Conservation (phyloP, 2,329 filamentous ascomycete species). For the Xylariomycetidae sp. region DNA sequence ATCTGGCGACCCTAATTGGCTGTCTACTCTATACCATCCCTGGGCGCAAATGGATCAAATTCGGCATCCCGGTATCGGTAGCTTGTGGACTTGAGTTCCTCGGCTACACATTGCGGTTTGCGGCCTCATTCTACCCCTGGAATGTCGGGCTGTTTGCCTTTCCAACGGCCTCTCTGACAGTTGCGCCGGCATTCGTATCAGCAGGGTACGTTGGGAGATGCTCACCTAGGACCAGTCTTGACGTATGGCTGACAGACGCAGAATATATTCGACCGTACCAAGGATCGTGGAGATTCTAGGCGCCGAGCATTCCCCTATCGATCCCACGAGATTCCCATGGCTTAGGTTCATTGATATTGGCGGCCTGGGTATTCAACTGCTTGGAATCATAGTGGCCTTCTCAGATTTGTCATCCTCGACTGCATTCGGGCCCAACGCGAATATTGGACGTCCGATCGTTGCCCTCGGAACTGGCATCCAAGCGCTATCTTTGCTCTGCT, state of each 20-base stretch:
- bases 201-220: constrained; percentile 14
- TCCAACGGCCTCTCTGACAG: constrained; percentile 17
- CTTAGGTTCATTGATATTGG: constrained; percentile 21
- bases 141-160: constrained; percentile 16
- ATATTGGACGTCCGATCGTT: constrained; percentile 16
- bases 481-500: constrained; percentile 16
- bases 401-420: constrained; percentile 10
- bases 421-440: constrained; percentile 8
- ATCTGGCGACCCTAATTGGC: constrained; percentile 13
- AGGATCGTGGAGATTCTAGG: constrained; percentile 22
- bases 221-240: not conserved
- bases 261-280: constrained; percentile 23
- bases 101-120: constrained; percentile 18
- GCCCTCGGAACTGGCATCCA: constrained; percentile 22
- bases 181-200: constrained; percentile 24
- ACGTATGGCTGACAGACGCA: constrained; percentile 11
- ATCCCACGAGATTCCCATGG: constrained; percentile 14
- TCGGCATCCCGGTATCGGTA: constrained; percentile 16
- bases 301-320: constrained; percentile 23
- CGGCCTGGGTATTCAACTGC: constrained; percentile 20
- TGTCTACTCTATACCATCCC: constrained; percentile 13
- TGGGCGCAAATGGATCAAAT: constrained; percentile 11
- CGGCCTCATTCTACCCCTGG: constrained; percentile 19
- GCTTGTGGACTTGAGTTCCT: constrained; percentile 20
- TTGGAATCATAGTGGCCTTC: constrained; percentile 24